These are phyloP conservation scores for Glomus cerebriforme DNA, from an alignment of 192 early-diverging fungal genomes.

Conservation along the genomic window DNA sequence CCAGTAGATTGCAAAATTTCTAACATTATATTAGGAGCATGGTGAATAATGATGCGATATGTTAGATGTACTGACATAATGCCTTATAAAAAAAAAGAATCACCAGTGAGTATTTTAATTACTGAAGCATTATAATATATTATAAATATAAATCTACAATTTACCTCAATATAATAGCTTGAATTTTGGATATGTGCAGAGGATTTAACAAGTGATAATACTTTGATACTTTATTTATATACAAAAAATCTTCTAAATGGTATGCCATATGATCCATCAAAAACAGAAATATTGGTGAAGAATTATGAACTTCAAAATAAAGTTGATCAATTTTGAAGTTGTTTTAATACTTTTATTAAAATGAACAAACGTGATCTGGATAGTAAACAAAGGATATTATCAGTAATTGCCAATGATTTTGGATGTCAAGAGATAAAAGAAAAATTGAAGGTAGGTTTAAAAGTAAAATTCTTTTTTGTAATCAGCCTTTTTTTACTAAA, in stretches of 20 bases:
- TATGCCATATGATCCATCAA: no score
- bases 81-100: conserved; percentile 7
- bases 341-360: not conserved
- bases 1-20: not conserved
- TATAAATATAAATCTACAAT: no score
- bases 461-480: not conserved
- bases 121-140: not conserved
- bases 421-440: not conserved
- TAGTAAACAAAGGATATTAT: not conserved
- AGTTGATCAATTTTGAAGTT: not conserved
- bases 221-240: not conserved
- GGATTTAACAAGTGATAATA: not conserved
- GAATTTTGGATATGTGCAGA: not conserved
- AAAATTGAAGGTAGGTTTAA: not conserved
- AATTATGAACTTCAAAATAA: not conserved
- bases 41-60: not conserved
- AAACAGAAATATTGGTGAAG: not conserved
- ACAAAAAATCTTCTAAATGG: not conserved
- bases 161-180: not conserved
- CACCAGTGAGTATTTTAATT: not conserved
- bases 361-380: not conserved
- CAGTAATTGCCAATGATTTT: conserved; percentile 1
- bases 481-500: not conserved
- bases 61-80: not conserved
- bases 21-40: not conserved